phyloP scores from a whole-genome alignment of 78 protist species.

The Neovahlkampfia damariscottae region DNA sequence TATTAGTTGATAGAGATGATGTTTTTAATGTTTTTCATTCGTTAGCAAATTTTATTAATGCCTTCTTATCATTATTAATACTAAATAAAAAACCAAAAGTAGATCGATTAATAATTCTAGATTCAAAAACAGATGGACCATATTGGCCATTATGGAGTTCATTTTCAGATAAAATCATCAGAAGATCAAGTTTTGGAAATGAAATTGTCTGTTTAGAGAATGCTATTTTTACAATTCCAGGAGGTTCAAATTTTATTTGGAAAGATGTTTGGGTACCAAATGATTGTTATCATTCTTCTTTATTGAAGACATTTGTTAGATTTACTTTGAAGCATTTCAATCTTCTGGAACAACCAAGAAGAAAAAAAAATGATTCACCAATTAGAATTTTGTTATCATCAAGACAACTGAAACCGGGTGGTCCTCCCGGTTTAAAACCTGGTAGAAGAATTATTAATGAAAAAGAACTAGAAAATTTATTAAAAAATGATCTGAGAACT shows the following conservation, averaged over 20 bases:
- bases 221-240: not conserved
- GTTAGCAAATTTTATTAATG: not conserved
- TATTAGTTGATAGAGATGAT: not conserved
- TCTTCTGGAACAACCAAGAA: not conserved
- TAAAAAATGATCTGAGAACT: not conserved
- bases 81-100: not conserved
- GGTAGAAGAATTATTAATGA: constrained; percentile 4
- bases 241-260: constrained; percentile 6
- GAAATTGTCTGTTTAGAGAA: not conserved
- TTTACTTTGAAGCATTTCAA: not conserved
- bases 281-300: not conserved
- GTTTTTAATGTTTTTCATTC: not conserved
- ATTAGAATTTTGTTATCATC: not conserved
- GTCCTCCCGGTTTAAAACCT: not conserved
- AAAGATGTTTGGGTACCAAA: constrained; percentile 5
- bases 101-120: not conserved
- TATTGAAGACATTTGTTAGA: not conserved
- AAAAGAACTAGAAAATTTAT: not conserved
- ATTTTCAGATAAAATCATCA: not conserved
- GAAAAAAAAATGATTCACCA: not conserved
- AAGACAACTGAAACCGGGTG: not conserved
- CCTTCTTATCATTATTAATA: not conserved
- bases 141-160: not conserved
- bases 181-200: not conserved
- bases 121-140: not conserved